Evolutionary conservation across 202 grass and related monocot genomes (phyloP).

Genomic region (Setaria viridis): DNA sequence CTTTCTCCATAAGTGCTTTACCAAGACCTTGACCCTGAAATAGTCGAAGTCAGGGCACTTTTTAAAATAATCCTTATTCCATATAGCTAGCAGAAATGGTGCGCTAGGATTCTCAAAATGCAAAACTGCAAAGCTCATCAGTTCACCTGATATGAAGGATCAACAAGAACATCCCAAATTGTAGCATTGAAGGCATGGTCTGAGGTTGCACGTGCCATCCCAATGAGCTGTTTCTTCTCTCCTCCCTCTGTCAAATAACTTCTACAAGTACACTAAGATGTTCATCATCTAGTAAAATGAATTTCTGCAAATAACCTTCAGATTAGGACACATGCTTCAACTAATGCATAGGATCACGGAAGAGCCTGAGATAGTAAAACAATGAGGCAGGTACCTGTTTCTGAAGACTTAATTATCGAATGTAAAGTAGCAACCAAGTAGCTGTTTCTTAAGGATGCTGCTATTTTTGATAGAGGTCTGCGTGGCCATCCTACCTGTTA

Average conservation of each 20-base stretch:
- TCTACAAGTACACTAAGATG: constrained; percentile 94
- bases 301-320: constrained; percentile 57
- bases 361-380: constrained; percentile 25
- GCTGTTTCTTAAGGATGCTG: constrained; percentile 93
- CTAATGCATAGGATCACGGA: constrained; percentile 26
- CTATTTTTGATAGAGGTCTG: constrained; percentile 89
- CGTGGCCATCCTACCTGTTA: constrained; percentile 96
- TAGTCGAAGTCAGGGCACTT: constrained; percentile 9
- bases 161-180: constrained; percentile 97
- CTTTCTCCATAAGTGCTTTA: constrained; percentile 90
- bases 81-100: neutral
- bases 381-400: constrained; percentile 48
- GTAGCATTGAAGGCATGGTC: constrained; percentile 99
- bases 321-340: constrained; percentile 41
- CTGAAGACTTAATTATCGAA: constrained; percentile 65
- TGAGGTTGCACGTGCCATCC: constrained; percentile 97
- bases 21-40: constrained; percentile 95
- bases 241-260: constrained; percentile 98
- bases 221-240: constrained; percentile 79
- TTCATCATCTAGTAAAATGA: constrained; percentile 85
- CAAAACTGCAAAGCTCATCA: neutral
- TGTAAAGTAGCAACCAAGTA: constrained; percentile 89
- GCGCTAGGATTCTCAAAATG: neutral
- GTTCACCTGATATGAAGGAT: constrained; percentile 92
- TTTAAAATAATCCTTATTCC: neutral